These are phyloP conservation scores for Populus ilicifolia DNA, from an alignment of 345 rosid genomes.

Conservation along the genomic window DNA sequence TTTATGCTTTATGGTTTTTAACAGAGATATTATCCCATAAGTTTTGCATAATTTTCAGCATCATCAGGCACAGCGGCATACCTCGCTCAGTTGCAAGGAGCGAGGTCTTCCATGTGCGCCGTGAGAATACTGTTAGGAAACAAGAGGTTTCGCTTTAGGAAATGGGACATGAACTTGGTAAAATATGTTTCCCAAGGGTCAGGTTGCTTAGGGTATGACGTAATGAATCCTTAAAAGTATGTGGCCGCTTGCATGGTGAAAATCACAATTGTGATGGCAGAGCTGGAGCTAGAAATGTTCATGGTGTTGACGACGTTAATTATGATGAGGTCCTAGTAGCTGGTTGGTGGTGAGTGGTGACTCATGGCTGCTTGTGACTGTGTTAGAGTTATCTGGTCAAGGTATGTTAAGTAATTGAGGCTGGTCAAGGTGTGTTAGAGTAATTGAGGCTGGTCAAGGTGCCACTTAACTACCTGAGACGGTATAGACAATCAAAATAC, in stretches of 20 bases:
- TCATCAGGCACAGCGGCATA: not conserved
- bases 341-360: not conserved
- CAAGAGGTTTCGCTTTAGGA: not conserved
- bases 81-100: not conserved
- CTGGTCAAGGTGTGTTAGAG: not conserved
- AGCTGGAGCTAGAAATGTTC: not conserved
- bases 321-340: not conserved
- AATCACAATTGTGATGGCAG: not conserved
- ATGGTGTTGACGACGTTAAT: not conserved
- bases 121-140: not conserved
- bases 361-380: not conserved
- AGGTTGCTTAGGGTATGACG: not conserved
- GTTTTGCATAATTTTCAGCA: not conserved
- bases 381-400: not conserved
- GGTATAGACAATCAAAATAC: not conserved
- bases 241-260: not conserved
- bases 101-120: not conserved
- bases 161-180: not conserved
- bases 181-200: not conserved
- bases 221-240: not conserved
- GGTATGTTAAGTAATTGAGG: too few relatives aligned
- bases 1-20: not conserved
- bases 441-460: not conserved
- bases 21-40: not conserved
- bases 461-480: not conserved